A percentile compares a stretch with the other conserved stretches of the same genome.
phyloP scores from a whole-genome alignment of 2,329 filamentous ascomycete species.

The Scorias spongiosa region DNA sequence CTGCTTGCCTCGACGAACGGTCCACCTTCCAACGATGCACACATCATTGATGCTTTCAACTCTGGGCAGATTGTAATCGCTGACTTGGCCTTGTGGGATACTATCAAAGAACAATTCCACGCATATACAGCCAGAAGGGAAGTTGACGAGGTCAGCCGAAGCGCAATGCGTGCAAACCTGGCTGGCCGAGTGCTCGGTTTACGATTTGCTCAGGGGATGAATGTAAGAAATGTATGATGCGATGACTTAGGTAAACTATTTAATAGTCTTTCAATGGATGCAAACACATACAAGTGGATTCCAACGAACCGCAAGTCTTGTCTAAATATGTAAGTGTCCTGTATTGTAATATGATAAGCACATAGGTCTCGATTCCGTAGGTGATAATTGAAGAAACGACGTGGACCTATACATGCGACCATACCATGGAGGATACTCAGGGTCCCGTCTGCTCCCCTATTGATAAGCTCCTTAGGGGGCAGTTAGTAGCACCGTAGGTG shows the following conservation, averaged over 20 bases:
- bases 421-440: no score
- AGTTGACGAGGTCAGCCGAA: slow-evolving; percentile 1
- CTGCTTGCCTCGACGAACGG: slow-evolving; percentile 6
- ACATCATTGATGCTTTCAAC: slow-evolving; percentile 29
- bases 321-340: no score
- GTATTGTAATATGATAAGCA: no score
- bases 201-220: background rate
- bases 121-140: slow-evolving; percentile 19
- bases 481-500: no score
- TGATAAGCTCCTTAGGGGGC: no score
- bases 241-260: background rate
- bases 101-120: slow-evolving; percentile 26
- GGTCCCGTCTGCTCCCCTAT: no score
- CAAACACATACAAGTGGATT: no score
- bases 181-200: slow-evolving; percentile 1
- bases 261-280: no score
- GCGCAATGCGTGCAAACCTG: slow-evolving; percentile 3
- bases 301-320: no score
- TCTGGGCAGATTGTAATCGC: slow-evolving; percentile 32
- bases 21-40: slow-evolving; percentile 14
- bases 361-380: no score
- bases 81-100: slow-evolving; percentile 27
- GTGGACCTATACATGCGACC: no score
- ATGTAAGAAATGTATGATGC: background rate
- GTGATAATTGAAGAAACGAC: no score